Evolutionary conservation across 805 yeast genomes (phyloP), one percentile per base, ranked within the genome.

Genomic region (Candida maltosa): DNA sequence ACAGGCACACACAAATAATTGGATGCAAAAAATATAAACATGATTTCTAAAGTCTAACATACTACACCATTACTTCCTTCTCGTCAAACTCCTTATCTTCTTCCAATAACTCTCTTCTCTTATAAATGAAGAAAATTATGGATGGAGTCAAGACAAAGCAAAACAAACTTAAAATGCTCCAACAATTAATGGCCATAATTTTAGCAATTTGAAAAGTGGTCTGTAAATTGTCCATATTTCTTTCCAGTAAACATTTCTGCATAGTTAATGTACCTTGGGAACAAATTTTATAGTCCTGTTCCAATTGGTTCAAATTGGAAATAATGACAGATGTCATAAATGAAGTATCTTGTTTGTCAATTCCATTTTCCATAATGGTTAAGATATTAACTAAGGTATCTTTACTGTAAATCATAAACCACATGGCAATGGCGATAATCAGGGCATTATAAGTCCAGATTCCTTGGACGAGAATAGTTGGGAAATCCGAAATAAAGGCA

Each of bases 371-470:
- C 29, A 26, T 8, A 17, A 17, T 15, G 14, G 27, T 26, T 8
- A 48, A 21, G 20, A 45, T 20, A 39, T 57, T 58, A 15, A 47
- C 31, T 6, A 56, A 32, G 2, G 49, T 37, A 37, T 60, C 62
- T 20, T 44, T 44, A 26, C 47, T 40, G 6, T 51, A 20, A 2
- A 50, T 35, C 34, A 50, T 26, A 20, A 45, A 37, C 7, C 30
- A 15, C 9, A 42, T 31, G 2, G 51, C 20, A 4, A 44, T 14
- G 6, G 35, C 12, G 15, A 55, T 22, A 9, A 57, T 33, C 4
- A 49, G 14, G 26, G 49, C 44, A 26, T 43, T 34, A 38, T 59
- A 58, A 20, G 43, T 32, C 55, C 59, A 54, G 10, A 43, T 44
- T 36, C 52, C 51, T 26, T 46, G 44, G 22, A 46, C 27, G 11